phyloP scores from a whole-genome alignment of 306 rosid genomes.

The Delonix regia region DNA sequence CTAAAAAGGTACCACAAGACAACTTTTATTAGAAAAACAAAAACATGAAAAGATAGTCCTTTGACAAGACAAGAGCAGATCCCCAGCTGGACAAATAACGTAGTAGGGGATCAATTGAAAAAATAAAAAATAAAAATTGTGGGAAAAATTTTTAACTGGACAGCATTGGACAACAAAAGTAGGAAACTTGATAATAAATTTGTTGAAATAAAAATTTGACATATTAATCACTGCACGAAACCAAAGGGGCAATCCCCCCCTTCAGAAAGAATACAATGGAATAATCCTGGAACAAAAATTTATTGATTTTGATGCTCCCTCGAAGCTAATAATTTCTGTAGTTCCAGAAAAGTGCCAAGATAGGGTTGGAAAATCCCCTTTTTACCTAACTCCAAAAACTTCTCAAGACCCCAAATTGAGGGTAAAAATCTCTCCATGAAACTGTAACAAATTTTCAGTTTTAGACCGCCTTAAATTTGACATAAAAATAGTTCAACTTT shows the following conservation, averaged over 20 bases:
- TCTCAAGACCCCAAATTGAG: slow-evolving; percentile 3
- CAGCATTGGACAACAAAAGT: too few relatives aligned
- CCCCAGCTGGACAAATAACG: too few relatives aligned
- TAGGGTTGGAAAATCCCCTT: slow-evolving; percentile 35
- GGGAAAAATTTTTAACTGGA: too few relatives aligned
- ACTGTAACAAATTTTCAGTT: slow-evolving; percentile 26
- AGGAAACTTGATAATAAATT: neutral
- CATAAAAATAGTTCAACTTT: neutral
- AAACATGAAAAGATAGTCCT: too few relatives aligned
- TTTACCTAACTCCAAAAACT: slow-evolving; percentile 38
- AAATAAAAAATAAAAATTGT: too few relatives aligned
- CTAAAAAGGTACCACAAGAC: too few relatives aligned
- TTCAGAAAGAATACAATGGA: slow-evolving; percentile 25
- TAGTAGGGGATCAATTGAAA: too few relatives aligned
- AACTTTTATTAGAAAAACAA: too few relatives aligned
- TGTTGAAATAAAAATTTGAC: neutral
- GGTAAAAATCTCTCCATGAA: neutral
- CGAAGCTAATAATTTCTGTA: slow-evolving; percentile 24
- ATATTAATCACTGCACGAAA: neutral
- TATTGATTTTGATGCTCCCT: slow-evolving; percentile 42
- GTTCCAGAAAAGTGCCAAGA: slow-evolving; percentile 19
- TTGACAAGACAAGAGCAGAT: too few relatives aligned
- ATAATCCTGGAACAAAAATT: slow-evolving; percentile 30
- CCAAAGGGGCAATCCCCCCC: slow-evolving; percentile 1
- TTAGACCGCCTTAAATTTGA: neutral